These are phyloP conservation scores for Populus hybrid DNA, from an alignment of 441 rosid species.

Conservation along the genomic window DNA sequence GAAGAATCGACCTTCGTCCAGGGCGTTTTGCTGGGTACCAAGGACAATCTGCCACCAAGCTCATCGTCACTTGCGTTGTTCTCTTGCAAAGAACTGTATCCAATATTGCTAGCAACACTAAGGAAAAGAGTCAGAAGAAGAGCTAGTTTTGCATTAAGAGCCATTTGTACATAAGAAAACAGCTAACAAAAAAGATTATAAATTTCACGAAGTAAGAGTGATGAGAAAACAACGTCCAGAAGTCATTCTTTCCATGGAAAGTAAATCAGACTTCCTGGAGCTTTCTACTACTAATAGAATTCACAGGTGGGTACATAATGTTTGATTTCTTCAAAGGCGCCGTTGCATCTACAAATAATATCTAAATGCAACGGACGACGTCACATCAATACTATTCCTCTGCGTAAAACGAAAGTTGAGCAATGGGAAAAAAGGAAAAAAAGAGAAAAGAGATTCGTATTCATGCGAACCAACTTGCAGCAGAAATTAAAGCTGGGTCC, in stretches of 20 bases:
- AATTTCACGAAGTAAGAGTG: background rate
- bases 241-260: background rate
- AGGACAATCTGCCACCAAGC: slow-evolving; percentile 9
- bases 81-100: background rate
- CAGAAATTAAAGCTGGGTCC: too few relatives aligned
- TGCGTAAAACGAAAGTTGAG: too few relatives aligned
- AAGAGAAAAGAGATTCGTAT: too few relatives aligned
- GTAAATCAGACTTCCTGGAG: background rate
- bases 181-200: background rate
- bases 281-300: background rate
- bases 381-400: too few relatives aligned
- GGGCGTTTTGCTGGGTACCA: background rate
- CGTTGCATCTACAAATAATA: too few relatives aligned
- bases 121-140: background rate
- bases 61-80: background rate
- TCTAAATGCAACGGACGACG: too few relatives aligned
- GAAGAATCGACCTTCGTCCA: background rate
- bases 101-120: background rate
- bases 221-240: too few relatives aligned
- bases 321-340: too few relatives aligned
- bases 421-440: too few relatives aligned
- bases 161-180: background rate
- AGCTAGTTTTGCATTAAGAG: background rate
- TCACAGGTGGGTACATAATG: too few relatives aligned
- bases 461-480: too few relatives aligned